These are phyloP conservation scores for Botrytis fragariae DNA, from an alignment of 2,329 filamentous ascomycete genomes.

Conservation along the genomic window DNA sequence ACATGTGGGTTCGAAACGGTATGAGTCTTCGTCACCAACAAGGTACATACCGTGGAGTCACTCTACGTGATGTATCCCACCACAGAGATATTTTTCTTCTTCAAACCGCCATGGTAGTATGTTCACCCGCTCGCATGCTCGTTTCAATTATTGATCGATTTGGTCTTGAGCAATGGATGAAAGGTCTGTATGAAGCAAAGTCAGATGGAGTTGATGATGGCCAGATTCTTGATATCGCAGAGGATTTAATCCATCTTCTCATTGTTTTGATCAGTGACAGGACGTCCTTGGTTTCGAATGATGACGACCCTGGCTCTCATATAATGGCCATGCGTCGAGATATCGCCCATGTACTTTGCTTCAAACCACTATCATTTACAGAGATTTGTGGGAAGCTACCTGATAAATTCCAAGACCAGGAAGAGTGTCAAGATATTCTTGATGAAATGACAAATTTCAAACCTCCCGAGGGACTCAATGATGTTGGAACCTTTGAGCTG, in stretches of 20 bases:
- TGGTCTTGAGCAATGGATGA: constrained; percentile 83
- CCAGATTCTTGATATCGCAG: constrained; percentile 88
- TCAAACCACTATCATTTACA: constrained; percentile 92
- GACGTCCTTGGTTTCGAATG: constrained; percentile 68
- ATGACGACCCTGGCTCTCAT: constrained; percentile 64
- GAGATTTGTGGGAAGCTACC: constrained; percentile 83
- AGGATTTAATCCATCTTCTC: constrained; percentile 92
- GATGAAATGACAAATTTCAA: constrained; percentile 88
- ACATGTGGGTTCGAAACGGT: constrained; percentile 98
- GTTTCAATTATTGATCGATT: constrained; percentile 91
- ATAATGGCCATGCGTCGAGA: constrained; percentile 77
- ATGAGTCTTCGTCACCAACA: constrained; percentile 95
- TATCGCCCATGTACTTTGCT: constrained; percentile 90
- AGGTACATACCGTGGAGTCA: constrained; percentile 85
- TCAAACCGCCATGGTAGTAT: constrained; percentile 85
- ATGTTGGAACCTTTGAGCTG: constrained; percentile 91
- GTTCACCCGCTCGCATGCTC: constrained; percentile 77
- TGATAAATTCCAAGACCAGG: constrained; percentile 84
- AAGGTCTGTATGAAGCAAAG: constrained; percentile 72
- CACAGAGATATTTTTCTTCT: constrained; percentile 93
- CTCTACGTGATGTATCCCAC: constrained; percentile 86
- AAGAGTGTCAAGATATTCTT: constrained; percentile 81
- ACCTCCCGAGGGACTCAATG: constrained; percentile 83
- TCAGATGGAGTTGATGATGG: constrained; percentile 75
- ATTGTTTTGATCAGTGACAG: constrained; percentile 90